These are phyloP conservation scores for Paraphaeosphaeria minitans DNA, from an alignment of 2,329 filamentous ascomycete species.

Conservation along the genomic window DNA sequence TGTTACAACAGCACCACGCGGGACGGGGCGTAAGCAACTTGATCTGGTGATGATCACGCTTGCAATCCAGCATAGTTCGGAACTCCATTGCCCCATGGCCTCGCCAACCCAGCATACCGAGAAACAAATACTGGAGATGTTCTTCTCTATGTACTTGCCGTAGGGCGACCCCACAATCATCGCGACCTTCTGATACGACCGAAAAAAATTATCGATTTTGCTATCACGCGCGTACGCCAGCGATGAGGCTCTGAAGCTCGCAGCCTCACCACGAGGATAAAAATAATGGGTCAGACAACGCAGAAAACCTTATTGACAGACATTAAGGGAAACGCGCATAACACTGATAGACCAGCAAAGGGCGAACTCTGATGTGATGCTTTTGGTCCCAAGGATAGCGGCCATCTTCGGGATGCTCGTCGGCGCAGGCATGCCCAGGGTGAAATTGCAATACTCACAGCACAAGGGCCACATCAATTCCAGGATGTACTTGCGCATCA, in stretches of 20 bases:
- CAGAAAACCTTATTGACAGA: slow-evolving; percentile 31
- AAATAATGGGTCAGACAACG: slow-evolving; percentile 24
- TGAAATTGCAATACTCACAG: slow-evolving; percentile 30
- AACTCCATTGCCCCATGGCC: slow-evolving; percentile 17
- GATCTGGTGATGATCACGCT: neutral
- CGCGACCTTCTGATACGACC: slow-evolving; percentile 10
- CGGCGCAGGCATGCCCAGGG: slow-evolving; percentile 36
- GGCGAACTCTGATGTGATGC: slow-evolving; percentile 28
- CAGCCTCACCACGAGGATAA: slow-evolving; percentile 29
- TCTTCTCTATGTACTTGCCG: slow-evolving; percentile 29
- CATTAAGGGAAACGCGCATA: slow-evolving; percentile 27
- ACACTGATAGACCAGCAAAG: slow-evolving; percentile 25
- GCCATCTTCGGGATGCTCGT: slow-evolving; percentile 37
- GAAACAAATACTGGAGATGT: slow-evolving; percentile 28
- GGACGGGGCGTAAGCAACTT: neutral
- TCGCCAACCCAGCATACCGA: slow-evolving; percentile 31
- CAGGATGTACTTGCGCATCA: slow-evolving; percentile 20
- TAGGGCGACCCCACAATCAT: slow-evolving; percentile 6
- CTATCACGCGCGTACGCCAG: slow-evolving; percentile 25
- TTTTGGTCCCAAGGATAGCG: slow-evolving; percentile 31
- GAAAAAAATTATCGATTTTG: slow-evolving; percentile 21
- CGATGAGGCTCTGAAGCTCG: slow-evolving; percentile 31
- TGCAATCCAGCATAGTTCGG: neutral
- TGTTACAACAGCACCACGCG: neutral
- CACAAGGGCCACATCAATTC: slow-evolving; percentile 25